phyloP scores from a whole-genome alignment of 805 yeast genomes.

The Osmozyma mogii region DNA sequence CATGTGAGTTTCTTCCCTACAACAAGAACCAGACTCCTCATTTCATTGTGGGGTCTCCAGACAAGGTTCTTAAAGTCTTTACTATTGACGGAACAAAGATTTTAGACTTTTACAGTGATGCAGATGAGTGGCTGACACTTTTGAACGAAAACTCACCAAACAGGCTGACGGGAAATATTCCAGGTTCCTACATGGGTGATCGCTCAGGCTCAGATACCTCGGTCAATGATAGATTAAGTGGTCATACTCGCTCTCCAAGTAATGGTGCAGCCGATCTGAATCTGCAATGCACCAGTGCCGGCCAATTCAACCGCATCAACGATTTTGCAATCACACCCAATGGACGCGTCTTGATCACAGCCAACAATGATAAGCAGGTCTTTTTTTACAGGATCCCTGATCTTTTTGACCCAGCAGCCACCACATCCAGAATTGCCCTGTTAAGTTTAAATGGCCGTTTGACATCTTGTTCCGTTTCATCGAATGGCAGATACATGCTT shows the following conservation, averaged over 20 bases:
- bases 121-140: conserved; percentile 17
- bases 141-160: conserved; percentile 10
- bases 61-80: conserved; percentile 42
- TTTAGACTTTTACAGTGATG: conserved; percentile 35
- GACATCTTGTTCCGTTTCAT: conserved; percentile 57
- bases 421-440: conserved; percentile 33
- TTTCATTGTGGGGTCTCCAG: conserved; percentile 73
- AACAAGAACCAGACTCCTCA: conserved; percentile 21
- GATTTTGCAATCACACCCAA: conserved; percentile 63
- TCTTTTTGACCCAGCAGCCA: conserved; percentile 21
- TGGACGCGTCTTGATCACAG: conserved; percentile 53
- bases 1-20: conserved; percentile 62
- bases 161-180: conserved; percentile 2
- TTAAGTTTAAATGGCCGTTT: conserved; percentile 49
- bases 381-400: conserved; percentile 50
- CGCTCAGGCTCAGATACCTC: conserved; percentile 1
- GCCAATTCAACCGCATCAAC: conserved; percentile 44
- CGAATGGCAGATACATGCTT: conserved; percentile 44
- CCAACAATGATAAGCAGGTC: conserved; percentile 55
- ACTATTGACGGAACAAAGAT: conserved; percentile 32
- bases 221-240: conserved; percentile 3
- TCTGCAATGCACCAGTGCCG: conserved; percentile 12
- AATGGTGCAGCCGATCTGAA: conserved; percentile 4
- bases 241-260: not conserved
- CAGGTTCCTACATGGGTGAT: not conserved